These are phyloP conservation scores for Viola pubescens DNA, from an alignment of 441 rosid genomes.

Conservation along the genomic window DNA sequence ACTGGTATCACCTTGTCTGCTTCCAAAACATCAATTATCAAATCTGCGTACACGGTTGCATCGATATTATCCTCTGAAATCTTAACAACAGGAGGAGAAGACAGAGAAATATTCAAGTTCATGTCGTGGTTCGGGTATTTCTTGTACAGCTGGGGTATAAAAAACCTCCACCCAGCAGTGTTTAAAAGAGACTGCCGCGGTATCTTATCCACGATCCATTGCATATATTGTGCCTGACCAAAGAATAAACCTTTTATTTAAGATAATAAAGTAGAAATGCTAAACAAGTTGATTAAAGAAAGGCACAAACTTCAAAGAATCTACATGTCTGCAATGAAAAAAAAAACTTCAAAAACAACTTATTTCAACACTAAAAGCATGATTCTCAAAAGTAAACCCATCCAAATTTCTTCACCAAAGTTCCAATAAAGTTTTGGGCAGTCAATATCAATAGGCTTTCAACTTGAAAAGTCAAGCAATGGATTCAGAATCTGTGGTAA, in stretches of 20 bases:
- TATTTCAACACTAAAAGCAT: too few relatives aligned
- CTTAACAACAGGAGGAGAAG: constrained; percentile 66
- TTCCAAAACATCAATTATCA: constrained; percentile 64
- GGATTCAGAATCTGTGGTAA: background rate
- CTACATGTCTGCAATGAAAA: too few relatives aligned
- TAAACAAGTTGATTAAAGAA: background rate
- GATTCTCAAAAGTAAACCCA: too few relatives aligned
- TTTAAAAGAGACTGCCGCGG: constrained; percentile 80
- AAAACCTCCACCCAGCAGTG: constrained; percentile 83
- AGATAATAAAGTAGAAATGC: constrained; percentile 4
- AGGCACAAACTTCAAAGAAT: background rate
- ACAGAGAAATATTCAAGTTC: constrained; percentile 67
- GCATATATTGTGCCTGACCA: constrained; percentile 75
- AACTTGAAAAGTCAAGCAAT: background rate
- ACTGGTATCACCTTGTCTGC: constrained; percentile 65
- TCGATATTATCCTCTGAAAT: constrained; percentile 52
- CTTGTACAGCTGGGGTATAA: constrained; percentile 78
- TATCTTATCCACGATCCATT: constrained; percentile 77
- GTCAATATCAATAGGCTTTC: constrained; percentile 8
- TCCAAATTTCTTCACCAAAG: constrained; percentile 3
- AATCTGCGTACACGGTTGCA: constrained; percentile 59
- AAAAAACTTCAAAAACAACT: too few relatives aligned
- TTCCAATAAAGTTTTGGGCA: background rate
- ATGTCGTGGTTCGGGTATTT: constrained; percentile 79
- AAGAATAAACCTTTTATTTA: constrained; percentile 15